Percentiles rank a stretch among this genome's conserved stretches.
phyloP scores from a whole-genome alignment of 768 basidiomycete genomes.

The Aureoboletus auriporus region DNA sequence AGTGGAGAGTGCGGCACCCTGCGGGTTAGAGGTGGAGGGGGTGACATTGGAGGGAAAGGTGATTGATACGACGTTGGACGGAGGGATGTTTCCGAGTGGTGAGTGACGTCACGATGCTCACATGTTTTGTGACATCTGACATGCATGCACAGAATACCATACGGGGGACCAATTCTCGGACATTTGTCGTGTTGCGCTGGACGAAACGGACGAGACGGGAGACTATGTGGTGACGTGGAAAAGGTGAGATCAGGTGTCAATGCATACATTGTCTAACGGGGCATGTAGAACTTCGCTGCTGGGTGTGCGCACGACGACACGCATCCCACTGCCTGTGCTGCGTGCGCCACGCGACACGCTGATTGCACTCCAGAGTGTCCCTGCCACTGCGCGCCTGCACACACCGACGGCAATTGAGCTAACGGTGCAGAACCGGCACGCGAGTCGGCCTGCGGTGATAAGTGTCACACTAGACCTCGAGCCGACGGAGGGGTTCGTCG shows the following conservation, averaged over 20 bases:
- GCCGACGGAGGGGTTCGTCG: slow-evolving; percentile 68
- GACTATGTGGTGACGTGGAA: slow-evolving; percentile 62
- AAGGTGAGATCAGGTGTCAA: slow-evolving; percentile 40
- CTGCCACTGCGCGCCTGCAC: slow-evolving; percentile 64
- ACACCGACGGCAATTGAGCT: slow-evolving; percentile 51
- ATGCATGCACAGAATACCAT: too few species aligned
- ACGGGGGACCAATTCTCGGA: slow-evolving; percentile 63
- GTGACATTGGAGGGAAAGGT: slow-evolving; percentile 43
- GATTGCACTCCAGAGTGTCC: slow-evolving; percentile 60
- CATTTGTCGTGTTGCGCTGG: slow-evolving; percentile 48
- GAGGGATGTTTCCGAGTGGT: too few species aligned
- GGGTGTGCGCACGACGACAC: slow-evolving; percentile 47
- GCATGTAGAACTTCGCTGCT: too few species aligned
- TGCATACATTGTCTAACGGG: too few species aligned
- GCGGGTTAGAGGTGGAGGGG: slow-evolving; percentile 49
- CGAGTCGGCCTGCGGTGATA: slow-evolving; percentile 62
- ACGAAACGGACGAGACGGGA: slow-evolving; percentile 42
- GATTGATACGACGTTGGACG: slow-evolving; percentile 46
- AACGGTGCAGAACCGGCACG: slow-evolving; percentile 62
- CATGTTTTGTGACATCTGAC: too few species aligned
- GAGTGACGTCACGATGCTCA: too few species aligned
- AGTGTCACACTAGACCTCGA: slow-evolving; percentile 71
- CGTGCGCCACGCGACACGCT: slow-evolving; percentile 58
- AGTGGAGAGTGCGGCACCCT: slow-evolving; percentile 54
- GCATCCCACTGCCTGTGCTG: slow-evolving; percentile 56